phyloP scores from a whole-genome alignment of 78 protist genomes.

The Tieghemostelium lacteum region DNA sequence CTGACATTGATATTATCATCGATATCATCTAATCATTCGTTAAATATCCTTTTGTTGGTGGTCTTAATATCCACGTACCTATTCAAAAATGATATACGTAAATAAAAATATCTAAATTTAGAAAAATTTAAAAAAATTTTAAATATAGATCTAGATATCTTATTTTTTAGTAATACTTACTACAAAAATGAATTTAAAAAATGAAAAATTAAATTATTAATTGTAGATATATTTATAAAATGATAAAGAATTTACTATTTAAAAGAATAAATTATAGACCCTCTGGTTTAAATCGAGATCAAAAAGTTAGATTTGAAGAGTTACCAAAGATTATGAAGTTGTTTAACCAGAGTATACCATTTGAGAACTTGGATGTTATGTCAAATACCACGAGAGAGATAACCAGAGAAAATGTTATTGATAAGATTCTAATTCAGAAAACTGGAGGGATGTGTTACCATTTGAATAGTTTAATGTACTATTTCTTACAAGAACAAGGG shows the following conservation, averaged over 20 bases:
- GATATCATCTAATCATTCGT: too few species aligned
- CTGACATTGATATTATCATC: too few species aligned
- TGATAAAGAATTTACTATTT: background rate
- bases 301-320: background rate
- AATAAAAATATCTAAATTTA: too few species aligned
- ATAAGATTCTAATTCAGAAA: slow-evolving; percentile 6
- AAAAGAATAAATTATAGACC: background rate
- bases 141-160: too few species aligned
- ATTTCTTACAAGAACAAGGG: slow-evolving; percentile 20
- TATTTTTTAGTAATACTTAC: too few species aligned
- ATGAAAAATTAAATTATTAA: too few species aligned
- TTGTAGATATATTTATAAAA: background rate
- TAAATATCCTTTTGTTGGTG: too few species aligned
- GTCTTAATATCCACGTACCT: too few species aligned
- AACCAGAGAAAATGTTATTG: slow-evolving; percentile 12
- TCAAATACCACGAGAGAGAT: background rate
- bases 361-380: slow-evolving; percentile 36
- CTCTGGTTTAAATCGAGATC: background rate
- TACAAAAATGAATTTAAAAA: too few species aligned
- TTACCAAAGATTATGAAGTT: background rate
- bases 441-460: slow-evolving; percentile 43
- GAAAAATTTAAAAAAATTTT: too few species aligned
- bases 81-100: too few species aligned
- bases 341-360: slow-evolving; percentile 1
- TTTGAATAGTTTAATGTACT: slow-evolving; percentile 24